Conservation (phyloP, 306 rosid genomes). For the Ceratonia siliqua region DNA sequence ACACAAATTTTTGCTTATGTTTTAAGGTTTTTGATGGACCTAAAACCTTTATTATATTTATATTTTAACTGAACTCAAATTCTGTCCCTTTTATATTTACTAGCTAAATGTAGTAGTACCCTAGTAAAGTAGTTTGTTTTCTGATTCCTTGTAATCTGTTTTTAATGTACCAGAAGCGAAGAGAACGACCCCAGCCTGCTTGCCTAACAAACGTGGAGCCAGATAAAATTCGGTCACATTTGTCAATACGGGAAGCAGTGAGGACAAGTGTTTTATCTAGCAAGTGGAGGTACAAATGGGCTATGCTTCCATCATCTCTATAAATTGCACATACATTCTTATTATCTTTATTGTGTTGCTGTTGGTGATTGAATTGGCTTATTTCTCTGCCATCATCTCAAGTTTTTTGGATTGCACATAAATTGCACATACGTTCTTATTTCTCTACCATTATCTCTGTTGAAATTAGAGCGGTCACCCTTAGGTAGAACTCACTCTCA, state of each 20-base stretch:
- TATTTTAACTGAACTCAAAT: background rate
- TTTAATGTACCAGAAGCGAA: slow-evolving; percentile 35
- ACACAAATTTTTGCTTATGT: background rate
- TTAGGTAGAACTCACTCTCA: no score
- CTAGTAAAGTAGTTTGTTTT: slow-evolving; percentile 17
- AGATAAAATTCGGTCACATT: slow-evolving; percentile 52
- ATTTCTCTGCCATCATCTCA: no score
- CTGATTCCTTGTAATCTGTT: slow-evolving; percentile 22
- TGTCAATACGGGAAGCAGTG: slow-evolving; percentile 59
- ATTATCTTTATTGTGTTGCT: no score
- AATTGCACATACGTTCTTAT: no score
- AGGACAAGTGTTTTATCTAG: slow-evolving; percentile 65
- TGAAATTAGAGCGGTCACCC: no score
- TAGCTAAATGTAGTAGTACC: slow-evolving; percentile 1
- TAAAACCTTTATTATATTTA: background rate
- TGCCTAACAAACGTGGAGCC: slow-evolving; percentile 43
- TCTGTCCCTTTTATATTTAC: background rate
- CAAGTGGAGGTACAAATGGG: slow-evolving; percentile 72
- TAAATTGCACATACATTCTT: no score
- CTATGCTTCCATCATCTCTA: slow-evolving; percentile 46
- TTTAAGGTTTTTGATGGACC: background rate
- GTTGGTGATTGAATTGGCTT: no score
- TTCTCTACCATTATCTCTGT: no score
- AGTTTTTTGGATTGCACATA: no score
- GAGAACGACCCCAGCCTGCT: slow-evolving; percentile 37